These are phyloP conservation scores for Royoungia palumana DNA, from an alignment of 768 basidiomycete species.

Conservation along the genomic window DNA sequence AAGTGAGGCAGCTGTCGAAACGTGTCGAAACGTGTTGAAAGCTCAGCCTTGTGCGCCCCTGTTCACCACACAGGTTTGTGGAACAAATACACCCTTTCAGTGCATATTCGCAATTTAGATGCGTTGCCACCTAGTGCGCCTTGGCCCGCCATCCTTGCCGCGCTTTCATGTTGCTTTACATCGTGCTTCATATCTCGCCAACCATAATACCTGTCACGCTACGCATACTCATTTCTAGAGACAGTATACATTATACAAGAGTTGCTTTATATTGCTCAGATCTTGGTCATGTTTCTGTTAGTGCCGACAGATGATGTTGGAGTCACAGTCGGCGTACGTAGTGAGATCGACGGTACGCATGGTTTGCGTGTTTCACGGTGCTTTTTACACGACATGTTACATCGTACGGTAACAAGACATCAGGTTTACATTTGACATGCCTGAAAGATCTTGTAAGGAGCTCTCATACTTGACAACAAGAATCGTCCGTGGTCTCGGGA, in stretches of 20 bases:
- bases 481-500: too few species aligned
- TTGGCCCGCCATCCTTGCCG: neutral
- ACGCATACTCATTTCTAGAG: constrained; percentile 10
- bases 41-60: neutral
- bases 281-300: too few species aligned
- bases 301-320: too few species aligned
- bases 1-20: constrained; percentile 38
- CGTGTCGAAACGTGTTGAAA: neutral
- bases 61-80: neutral
- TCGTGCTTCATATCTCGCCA: constrained; percentile 1
- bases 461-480: too few species aligned
- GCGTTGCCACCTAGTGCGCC: neutral
- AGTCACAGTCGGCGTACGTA: too few species aligned
- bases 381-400: too few species aligned
- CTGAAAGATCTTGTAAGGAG: too few species aligned
- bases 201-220: neutral
- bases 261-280: neutral
- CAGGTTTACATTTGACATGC: too few species aligned
- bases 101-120: neutral
- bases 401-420: too few species aligned
- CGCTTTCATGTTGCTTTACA: neutral
- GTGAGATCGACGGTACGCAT: too few species aligned
- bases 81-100: neutral
- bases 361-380: too few species aligned
- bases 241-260: neutral